Conservation (phyloP, 352 stramenopile species). For the Pythium chondricola region DNA sequence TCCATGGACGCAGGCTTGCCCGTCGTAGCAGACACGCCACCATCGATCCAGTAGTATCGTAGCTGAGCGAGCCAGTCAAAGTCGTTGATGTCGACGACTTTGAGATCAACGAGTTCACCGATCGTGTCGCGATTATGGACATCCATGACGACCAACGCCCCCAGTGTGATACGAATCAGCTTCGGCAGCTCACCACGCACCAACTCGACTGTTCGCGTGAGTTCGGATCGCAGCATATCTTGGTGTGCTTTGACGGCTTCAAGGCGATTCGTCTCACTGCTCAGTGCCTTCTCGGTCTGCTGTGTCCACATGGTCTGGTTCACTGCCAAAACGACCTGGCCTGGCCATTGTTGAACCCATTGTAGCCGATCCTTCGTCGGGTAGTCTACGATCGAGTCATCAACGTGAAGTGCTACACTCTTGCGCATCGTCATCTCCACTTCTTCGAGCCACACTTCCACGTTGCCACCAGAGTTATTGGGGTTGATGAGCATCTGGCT, state of each 20-base stretch:
- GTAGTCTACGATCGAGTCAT: slow-evolving; percentile 84
- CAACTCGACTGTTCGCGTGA: slow-evolving; percentile 88
- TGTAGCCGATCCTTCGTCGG: slow-evolving; percentile 79
- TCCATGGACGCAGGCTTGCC: slow-evolving; percentile 84
- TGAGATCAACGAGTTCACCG: slow-evolving; percentile 80
- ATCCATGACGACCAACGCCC: slow-evolving; percentile 93
- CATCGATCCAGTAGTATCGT: slow-evolving; percentile 89
- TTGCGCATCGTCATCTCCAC: slow-evolving; percentile 86
- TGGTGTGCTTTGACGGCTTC: slow-evolving; percentile 59
- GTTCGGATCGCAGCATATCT: slow-evolving; percentile 57
- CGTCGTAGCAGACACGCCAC: slow-evolving; percentile 74
- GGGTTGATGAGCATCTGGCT: slow-evolving; percentile 90
- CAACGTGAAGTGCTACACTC: slow-evolving; percentile 72
- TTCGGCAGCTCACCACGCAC: slow-evolving; percentile 92
- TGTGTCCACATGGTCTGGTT: slow-evolving; percentile 92
- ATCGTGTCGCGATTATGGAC: slow-evolving; percentile 94
- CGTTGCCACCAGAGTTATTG: slow-evolving; percentile 90
- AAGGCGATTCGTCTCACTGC: slow-evolving; percentile 19
- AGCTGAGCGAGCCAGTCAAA: slow-evolving; percentile 94
- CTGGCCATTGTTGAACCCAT: slow-evolving; percentile 91
- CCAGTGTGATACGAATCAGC: slow-evolving; percentile 86
- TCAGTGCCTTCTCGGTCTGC: slow-evolving; percentile 70
- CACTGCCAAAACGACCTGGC: slow-evolving; percentile 89
- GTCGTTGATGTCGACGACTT: slow-evolving; percentile 73
- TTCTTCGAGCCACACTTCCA: slow-evolving; percentile 87